phyloP scores from a whole-genome alignment of 306 rosid genomes.

The Cicer bijugum region DNA sequence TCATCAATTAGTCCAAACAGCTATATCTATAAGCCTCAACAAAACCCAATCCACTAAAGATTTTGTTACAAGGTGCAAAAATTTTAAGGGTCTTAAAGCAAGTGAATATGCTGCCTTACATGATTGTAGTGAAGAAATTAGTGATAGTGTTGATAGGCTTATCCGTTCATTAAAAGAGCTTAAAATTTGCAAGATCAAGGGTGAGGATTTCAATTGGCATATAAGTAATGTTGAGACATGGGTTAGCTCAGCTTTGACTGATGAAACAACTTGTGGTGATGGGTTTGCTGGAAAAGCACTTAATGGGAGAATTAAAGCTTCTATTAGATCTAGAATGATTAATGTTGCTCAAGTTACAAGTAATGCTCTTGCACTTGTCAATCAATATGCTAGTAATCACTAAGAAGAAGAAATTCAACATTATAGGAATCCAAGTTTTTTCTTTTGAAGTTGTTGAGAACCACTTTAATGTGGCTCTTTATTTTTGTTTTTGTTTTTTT shows the following conservation, averaged over 20 bases:
- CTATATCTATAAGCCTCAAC: slow-evolving; percentile 48
- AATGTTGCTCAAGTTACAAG: slow-evolving; percentile 59
- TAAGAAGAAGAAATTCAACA: neutral
- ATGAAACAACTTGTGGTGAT: slow-evolving; percentile 50
- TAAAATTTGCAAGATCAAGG: slow-evolving; percentile 40
- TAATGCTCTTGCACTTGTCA: slow-evolving; percentile 54
- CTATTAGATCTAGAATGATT: slow-evolving; percentile 45
- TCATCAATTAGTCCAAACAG: slow-evolving; percentile 50
- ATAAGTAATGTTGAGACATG: slow-evolving; percentile 60
- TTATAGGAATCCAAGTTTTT: neutral
- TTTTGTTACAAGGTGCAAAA: slow-evolving; percentile 45
- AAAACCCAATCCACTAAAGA: slow-evolving; percentile 35
- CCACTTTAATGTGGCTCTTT: neutral
- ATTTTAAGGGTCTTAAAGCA: slow-evolving; percentile 39
- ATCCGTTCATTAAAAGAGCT: slow-evolving; percentile 47
- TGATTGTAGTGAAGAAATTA: slow-evolving; percentile 51
- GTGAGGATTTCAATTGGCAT: slow-evolving; percentile 53
- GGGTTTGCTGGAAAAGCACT: slow-evolving; percentile 51
- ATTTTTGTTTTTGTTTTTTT: neutral
- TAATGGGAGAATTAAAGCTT: slow-evolving; percentile 39
- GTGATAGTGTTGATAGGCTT: slow-evolving; percentile 51
- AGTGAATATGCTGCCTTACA: slow-evolving; percentile 45
- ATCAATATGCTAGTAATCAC: slow-evolving; percentile 49
- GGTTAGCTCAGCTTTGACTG: slow-evolving; percentile 55
- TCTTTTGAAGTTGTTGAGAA: neutral